A percentile compares a stretch with the other conserved stretches of the same genome.
Evolutionary conservation across 2,329 filamentous ascomycete species (phyloP).

Genomic region (Botrytis byssoidea): DNA sequence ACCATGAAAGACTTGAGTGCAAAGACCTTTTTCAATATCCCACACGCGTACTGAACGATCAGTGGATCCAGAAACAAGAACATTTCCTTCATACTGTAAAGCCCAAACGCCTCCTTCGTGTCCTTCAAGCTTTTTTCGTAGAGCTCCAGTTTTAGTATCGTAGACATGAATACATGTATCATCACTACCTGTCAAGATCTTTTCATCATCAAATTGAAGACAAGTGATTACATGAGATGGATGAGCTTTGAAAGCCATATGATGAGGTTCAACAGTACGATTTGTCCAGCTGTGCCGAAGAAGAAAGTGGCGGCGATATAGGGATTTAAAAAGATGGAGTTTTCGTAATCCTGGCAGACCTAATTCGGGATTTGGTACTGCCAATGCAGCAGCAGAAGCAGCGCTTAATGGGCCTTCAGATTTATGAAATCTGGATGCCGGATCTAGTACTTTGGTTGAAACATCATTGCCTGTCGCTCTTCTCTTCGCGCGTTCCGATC

Average conservation of each 20-base stretch:
- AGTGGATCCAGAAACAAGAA: conserved; percentile 91
- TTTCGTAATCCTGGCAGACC: conserved; percentile 76
- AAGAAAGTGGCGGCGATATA: conserved; percentile 89
- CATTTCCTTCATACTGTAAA: conserved; percentile 92
- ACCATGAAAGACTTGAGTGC: conserved; percentile 94
- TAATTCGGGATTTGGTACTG: conserved; percentile 77
- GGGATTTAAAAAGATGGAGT: conserved; percentile 91
- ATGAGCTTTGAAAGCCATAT: conserved; percentile 95
- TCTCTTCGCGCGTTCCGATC: conserved; percentile 36
- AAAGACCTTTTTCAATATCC: conserved; percentile 92
- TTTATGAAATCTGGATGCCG: conserved; percentile 37
- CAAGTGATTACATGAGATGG: conserved; percentile 96
- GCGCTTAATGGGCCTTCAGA: conserved; percentile 84
- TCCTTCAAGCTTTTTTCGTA: conserved; percentile 80
- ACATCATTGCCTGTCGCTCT: conserved; percentile 35
- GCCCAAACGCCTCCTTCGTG: conserved; percentile 99
- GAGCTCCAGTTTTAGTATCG: conserved; percentile 88
- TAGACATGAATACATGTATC: conserved; percentile 98
- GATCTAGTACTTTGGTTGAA: conserved; percentile 32
- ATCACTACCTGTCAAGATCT: conserved; percentile 95
- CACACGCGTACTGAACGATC: conserved; percentile 98
- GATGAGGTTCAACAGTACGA: conserved; percentile 77
- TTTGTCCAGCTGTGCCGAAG: conserved; percentile 92
- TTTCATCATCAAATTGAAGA: conserved; percentile 95
- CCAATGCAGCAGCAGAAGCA: conserved; percentile 77